These are phyloP conservation scores for Cyclotella choctawhatcheeana DNA, from an alignment of 108 stramenopile genomes.

Conservation along the genomic window DNA sequence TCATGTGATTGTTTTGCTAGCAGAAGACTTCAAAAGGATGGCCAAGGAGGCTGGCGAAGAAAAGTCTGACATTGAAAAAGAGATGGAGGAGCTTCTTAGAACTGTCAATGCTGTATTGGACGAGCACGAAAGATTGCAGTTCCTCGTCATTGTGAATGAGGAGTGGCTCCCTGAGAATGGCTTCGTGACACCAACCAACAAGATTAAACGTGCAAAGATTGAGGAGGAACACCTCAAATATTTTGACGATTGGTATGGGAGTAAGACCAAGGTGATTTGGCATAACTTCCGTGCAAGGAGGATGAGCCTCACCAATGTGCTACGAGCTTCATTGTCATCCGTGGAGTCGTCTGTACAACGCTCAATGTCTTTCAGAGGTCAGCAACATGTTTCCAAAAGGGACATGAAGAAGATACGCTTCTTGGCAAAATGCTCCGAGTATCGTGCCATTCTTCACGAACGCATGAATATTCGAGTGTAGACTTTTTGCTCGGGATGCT, in stretches of 20 bases:
- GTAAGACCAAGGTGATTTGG: constrained; percentile 78
- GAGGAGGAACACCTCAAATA: constrained; percentile 63
- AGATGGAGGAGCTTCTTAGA: constrained; percentile 57
- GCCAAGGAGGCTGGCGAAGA: constrained; percentile 30
- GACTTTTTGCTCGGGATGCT: too few relatives aligned
- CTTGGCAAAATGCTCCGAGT: too few relatives aligned
- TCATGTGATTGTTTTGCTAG: constrained; percentile 65
- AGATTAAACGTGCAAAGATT: constrained; percentile 73
- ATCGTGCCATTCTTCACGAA: too few relatives aligned
- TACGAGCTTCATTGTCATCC: background rate
- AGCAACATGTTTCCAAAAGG: too few relatives aligned
- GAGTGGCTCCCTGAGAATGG: constrained; percentile 86
- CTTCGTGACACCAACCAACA: constrained; percentile 81
- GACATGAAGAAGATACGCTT: too few relatives aligned
- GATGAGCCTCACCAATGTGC: background rate
- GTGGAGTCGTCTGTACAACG: background rate
- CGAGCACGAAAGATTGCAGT: constrained; percentile 66
- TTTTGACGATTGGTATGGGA: constrained; percentile 71
- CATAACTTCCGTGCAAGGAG: constrained; percentile 31
- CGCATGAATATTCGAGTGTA: too few relatives aligned
- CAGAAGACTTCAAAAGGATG: constrained; percentile 59
- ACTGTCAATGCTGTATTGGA: constrained; percentile 62
- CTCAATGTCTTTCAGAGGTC: background rate
- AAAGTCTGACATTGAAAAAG: constrained; percentile 52
- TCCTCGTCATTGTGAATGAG: constrained; percentile 75